Conservation (phyloP, 2,329 filamentous ascomycete genomes). For the Pseudogymnoascus sp. region DNA sequence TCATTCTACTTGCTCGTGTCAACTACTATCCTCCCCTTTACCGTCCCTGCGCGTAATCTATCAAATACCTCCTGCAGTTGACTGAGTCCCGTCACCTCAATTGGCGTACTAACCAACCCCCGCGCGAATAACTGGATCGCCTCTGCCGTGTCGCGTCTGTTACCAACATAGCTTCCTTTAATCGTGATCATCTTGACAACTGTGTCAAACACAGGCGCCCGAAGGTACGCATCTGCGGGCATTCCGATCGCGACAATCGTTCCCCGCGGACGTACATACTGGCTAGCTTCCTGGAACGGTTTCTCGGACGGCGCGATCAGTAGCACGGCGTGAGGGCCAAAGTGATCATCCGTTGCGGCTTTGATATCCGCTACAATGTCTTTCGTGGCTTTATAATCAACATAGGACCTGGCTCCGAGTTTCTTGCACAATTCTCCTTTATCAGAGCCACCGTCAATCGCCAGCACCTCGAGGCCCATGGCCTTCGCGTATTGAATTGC, state of each 20-base stretch:
- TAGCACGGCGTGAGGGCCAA: conserved; percentile 80
- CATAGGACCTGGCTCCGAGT: conserved; percentile 63
- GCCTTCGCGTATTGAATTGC: conserved; percentile 83
- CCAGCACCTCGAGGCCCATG: conserved; percentile 75
- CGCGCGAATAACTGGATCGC: conserved; percentile 82
- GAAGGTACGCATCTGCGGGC: conserved; percentile 68
- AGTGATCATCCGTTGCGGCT: conserved; percentile 66
- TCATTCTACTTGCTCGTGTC: conserved; percentile 54
- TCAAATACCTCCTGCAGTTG: conserved; percentile 75
- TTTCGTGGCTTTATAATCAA: conserved; percentile 71
- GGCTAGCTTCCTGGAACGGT: conserved; percentile 90
- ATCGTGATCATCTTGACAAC: conserved; percentile 88
- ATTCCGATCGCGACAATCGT: conserved; percentile 83
- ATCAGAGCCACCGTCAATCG: conserved; percentile 75
- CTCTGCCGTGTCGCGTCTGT: conserved; percentile 78
- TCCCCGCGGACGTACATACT: conserved; percentile 70
- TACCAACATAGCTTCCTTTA: conserved; percentile 89
- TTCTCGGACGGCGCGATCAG: conserved; percentile 80
- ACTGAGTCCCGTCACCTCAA: conserved; percentile 73
- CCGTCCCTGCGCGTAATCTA: conserved; percentile 59
- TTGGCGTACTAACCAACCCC: conserved; percentile 78
- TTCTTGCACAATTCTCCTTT: conserved; percentile 62
- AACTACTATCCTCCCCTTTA: conserved; percentile 71
- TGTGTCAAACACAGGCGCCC: conserved; percentile 79
- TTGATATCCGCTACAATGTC: conserved; percentile 81